phyloP scores from a whole-genome alignment of 2,329 filamentous ascomycete genomes.

The Microascus cirrosus region DNA sequence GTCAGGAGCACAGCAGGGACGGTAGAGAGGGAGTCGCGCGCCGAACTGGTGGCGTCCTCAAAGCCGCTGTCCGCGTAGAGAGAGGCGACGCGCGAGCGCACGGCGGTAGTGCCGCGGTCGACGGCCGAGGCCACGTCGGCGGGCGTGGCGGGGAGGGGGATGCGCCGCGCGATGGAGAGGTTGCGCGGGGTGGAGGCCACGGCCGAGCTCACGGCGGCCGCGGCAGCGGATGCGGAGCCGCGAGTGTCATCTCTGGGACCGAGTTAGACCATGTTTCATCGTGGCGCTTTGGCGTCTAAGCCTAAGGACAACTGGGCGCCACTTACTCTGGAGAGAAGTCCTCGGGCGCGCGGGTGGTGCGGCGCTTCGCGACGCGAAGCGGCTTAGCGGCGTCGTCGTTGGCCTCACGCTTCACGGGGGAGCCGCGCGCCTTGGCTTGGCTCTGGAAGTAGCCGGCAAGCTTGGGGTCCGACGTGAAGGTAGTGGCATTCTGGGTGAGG shows the following conservation, averaged over 20 bases:
- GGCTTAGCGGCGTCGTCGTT: slow-evolving; percentile 25
- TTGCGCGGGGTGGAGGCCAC: slow-evolving; percentile 38
- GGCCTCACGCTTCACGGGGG: slow-evolving; percentile 48
- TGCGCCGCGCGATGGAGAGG: slow-evolving; percentile 43
- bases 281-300: neutral
- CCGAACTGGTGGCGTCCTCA: slow-evolving; percentile 49
- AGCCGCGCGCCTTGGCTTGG: slow-evolving; percentile 46
- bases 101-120: slow-evolving; percentile 55
- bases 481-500: slow-evolving; percentile 56
- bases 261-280: neutral
- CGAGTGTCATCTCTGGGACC: neutral
- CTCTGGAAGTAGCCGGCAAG: slow-evolving; percentile 62
- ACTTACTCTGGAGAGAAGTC: slow-evolving; percentile 33
- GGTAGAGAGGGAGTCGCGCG: slow-evolving; percentile 61
- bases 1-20: slow-evolving; percentile 61
- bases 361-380: slow-evolving; percentile 23
- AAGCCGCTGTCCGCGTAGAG: slow-evolving; percentile 57
- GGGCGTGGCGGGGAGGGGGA: slow-evolving; percentile 71
- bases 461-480: slow-evolving; percentile 50
- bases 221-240: neutral
- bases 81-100: slow-evolving; percentile 55
- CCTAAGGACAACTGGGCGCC: neutral
- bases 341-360: slow-evolving; percentile 30
- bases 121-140: slow-evolving; percentile 66
- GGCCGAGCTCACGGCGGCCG: slow-evolving; percentile 24